These are phyloP conservation scores for Geotrichum cucujoidarum DNA, from an alignment of 1,139 yeast species.

Conservation along the genomic window DNA sequence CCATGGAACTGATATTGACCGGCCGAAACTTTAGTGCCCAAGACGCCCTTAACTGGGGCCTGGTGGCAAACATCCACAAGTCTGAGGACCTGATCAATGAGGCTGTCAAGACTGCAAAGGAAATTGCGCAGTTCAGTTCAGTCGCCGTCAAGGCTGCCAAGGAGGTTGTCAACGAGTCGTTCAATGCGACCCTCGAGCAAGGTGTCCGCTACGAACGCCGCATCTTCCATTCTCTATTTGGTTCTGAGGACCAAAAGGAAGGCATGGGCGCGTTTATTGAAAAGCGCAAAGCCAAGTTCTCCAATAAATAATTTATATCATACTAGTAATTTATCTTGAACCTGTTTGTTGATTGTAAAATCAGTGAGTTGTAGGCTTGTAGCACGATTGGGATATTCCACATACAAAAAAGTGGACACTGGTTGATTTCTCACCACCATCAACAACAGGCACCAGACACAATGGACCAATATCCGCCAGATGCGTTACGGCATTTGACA, in stretches of 20 bases:
- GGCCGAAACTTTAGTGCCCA: constrained; percentile 44
- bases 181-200: constrained; percentile 37
- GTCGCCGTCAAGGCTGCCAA: constrained; percentile 46
- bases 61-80: constrained; percentile 43
- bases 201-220: constrained; percentile 44
- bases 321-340: too few relatives aligned
- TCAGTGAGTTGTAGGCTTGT: too few relatives aligned
- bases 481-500: constrained; percentile 26
- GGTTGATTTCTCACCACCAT: background rate
- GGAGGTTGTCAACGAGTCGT: constrained; percentile 42
- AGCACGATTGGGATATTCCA: too few relatives aligned
- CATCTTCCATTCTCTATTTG: constrained; percentile 44
- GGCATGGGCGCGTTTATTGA: constrained; percentile 50
- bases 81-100: constrained; percentile 42
- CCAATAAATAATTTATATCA: constrained; percentile 29
- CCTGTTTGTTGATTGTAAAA: too few relatives aligned
- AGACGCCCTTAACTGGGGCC: constrained; percentile 47
- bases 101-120: constrained; percentile 44
- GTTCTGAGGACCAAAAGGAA: constrained; percentile 45
- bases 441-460: constrained; percentile 5
- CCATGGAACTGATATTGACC: constrained; percentile 47
- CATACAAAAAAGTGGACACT: too few relatives aligned
- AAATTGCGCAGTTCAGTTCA: constrained; percentile 42
- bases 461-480: constrained; percentile 26
- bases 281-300: constrained; percentile 43